phyloP scores from a whole-genome alignment of 257 asterid genomes.

The Solanum clarkiae region DNA sequence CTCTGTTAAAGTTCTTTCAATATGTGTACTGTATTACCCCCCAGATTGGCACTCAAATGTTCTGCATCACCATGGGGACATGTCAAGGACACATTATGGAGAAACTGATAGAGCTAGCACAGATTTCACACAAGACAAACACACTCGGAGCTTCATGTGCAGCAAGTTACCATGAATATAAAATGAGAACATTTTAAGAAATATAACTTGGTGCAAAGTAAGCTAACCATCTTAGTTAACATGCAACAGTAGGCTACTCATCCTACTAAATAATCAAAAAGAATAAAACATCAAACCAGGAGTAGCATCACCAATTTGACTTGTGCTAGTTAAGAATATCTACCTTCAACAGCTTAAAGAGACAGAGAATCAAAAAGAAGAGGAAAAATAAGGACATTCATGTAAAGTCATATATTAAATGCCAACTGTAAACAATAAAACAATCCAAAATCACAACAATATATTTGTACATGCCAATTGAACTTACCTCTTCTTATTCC shows the following conservation, averaged over 20 bases:
- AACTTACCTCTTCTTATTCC: slow-evolving; percentile 71
- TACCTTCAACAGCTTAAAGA: neutral
- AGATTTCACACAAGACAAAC: neutral
- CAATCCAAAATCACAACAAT: neutral
- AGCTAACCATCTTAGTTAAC: neutral
- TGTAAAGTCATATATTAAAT: neutral
- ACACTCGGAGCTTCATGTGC: neutral
- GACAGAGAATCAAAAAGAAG: neutral
- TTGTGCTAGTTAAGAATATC: neutral
- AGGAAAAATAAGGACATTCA: neutral
- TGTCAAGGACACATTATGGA: neutral
- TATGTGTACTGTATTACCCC: neutral
- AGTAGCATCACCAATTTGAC: neutral
- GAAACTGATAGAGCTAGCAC: neutral
- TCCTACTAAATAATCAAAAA: neutral
- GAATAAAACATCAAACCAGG: neutral
- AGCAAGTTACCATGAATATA: neutral
- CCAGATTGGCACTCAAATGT: neutral
- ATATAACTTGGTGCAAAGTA: neutral
- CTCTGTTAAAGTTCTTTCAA: neutral
- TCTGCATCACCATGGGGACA: neutral
- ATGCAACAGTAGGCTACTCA: neutral
- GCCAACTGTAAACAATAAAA: neutral
- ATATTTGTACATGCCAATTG: neutral
- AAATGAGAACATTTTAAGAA: neutral